Conservation (phyloP, 1,284 basidiomycete species). For the Rhodotorula sp. region DNA sequence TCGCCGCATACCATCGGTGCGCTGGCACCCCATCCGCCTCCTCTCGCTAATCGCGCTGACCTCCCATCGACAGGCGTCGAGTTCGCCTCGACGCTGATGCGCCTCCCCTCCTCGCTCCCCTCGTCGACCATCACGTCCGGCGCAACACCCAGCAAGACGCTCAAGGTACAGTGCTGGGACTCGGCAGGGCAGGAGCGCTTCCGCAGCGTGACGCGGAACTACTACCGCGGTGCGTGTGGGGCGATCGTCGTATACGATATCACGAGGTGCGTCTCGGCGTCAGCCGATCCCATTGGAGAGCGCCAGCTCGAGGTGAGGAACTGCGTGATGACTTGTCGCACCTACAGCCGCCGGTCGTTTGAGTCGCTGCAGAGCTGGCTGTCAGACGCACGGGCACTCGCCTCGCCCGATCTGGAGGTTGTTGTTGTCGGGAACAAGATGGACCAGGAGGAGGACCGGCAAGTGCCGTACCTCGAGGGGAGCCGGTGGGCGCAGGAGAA, state of each 20-base stretch:
- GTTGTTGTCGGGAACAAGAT: constrained; percentile 95
- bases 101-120: constrained; percentile 32
- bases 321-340: no score
- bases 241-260: constrained; percentile 94
- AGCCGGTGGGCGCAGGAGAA: constrained; percentile 93
- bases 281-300: no score
- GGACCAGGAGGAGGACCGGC: constrained; percentile 87
- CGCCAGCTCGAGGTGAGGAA: no score
- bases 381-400: constrained; percentile 84
- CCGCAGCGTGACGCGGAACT: constrained; percentile 94
- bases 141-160: constrained; percentile 37
- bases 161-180: constrained; percentile 77
- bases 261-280: constrained; percentile 54
- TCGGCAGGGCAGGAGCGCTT: constrained; percentile 84
- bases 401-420: constrained; percentile 79
- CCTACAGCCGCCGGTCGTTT: constrained; percentile 43
- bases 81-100: constrained; percentile 47
- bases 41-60: constrained; percentile 43
- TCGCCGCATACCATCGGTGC: constrained; percentile 92
- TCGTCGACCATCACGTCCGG: constrained; percentile 25
- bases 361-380: constrained; percentile 68
- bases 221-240: constrained; percentile 94
- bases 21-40: not conserved
- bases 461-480: constrained; percentile 93
- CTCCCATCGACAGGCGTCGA: constrained; percentile 38